Conservation (phyloP, 148 eudicot genomes). For the Bassia scoparia region DNA sequence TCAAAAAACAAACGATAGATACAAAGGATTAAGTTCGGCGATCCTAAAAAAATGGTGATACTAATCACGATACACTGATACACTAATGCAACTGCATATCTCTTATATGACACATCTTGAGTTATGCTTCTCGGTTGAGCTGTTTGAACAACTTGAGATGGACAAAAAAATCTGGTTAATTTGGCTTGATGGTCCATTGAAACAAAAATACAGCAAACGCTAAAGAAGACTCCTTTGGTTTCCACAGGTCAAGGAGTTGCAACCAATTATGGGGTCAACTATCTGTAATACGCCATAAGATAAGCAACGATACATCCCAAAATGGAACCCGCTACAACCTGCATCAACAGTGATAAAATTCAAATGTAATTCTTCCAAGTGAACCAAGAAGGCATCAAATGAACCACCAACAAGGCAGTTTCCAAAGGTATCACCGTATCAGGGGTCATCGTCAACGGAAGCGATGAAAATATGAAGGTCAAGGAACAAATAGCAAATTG, state of each 20-base stretch:
- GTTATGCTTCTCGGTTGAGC: neutral
- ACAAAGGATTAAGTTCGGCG: slow-evolving; percentile 4
- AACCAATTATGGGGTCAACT: neutral
- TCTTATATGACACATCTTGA: slow-evolving; percentile 4
- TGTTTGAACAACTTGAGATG: neutral
- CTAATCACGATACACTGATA: neutral
- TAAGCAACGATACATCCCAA: slow-evolving; percentile 42
- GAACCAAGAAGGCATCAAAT: neutral
- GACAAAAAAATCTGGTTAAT: neutral
- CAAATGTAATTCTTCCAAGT: neutral
- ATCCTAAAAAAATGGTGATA: slow-evolving; percentile 4
- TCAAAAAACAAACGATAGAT: slow-evolving; percentile 9
- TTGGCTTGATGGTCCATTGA: neutral
- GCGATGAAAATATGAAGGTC: neutral
- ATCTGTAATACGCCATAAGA: slow-evolving; percentile 31
- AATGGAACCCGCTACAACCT: slow-evolving; percentile 49
- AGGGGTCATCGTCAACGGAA: neutral
- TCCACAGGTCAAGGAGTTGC: neutral
- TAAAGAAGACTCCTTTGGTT: neutral
- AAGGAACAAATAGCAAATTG: no score
- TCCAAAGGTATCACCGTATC: neutral
- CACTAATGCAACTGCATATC: no score
- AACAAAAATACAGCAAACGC: neutral
- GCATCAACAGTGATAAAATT: neutral
- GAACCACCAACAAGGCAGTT: neutral